Evolutionary conservation across 2,329 filamentous ascomycete genomes (phyloP).

Genomic region (Phaeosphaeria sp.): DNA sequence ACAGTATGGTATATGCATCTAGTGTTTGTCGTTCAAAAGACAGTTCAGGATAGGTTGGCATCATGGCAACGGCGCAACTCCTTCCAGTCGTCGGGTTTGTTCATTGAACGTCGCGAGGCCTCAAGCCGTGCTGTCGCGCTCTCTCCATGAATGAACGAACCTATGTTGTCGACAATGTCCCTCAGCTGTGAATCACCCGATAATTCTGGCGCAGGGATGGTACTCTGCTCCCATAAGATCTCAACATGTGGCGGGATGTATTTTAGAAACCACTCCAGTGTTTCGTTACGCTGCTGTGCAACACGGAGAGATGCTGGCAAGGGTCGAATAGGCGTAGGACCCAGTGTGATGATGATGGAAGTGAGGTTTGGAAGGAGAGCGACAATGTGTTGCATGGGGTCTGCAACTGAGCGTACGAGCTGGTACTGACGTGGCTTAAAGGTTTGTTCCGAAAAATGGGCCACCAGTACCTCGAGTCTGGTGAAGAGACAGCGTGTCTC

Average conservation of each 20-base stretch:
- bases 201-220: not conserved
- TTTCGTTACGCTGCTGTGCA: slow-evolving; percentile 2
- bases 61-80: not conserved
- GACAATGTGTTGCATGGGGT: slow-evolving; percentile 12
- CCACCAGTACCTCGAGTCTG: slow-evolving; percentile 19
- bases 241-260: slow-evolving; percentile 4
- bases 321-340: not conserved
- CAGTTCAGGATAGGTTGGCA: not conserved
- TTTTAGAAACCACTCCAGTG: slow-evolving; percentile 5
- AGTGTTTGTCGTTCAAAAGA: not conserved
- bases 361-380: slow-evolving; percentile 14
- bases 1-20: too few species aligned
- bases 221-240: slow-evolving; percentile 4
- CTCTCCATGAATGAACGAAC: not conserved
- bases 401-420: not conserved
- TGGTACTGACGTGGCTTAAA: slow-evolving; percentile 4
- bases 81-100: not conserved
- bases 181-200: not conserved
- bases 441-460: slow-evolving; percentile 4
- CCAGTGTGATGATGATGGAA: slow-evolving; percentile 10
- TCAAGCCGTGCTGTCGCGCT: not conserved
- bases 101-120: not conserved
- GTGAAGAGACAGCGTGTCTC: slow-evolving; percentile 14
- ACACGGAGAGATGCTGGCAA: not conserved
- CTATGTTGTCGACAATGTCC: not conserved